Percentiles rank a stretch among this genome's conserved stretches.
Conservation (phyloP, 306 rosid genomes). For the Oxytropis ochrocephala region DNA sequence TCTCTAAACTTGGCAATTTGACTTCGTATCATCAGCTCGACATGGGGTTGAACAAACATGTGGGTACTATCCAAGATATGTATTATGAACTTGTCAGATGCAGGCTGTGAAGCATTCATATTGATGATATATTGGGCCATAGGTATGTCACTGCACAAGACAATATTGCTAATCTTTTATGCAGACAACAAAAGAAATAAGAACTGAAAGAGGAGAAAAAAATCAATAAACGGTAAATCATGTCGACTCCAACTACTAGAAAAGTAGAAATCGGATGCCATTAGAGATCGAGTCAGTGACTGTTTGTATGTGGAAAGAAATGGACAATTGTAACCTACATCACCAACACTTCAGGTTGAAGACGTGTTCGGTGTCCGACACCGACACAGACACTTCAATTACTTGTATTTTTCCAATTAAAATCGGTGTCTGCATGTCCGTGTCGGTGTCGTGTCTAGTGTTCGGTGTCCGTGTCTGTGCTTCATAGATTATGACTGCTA, state of each 20-base stretch:
- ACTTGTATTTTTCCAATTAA: too few relatives aligned
- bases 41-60: slow-evolving; percentile 82
- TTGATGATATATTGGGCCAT: slow-evolving; percentile 93
- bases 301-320: background rate
- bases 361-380: too few relatives aligned
- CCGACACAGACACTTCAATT: too few relatives aligned
- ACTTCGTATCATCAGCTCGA: slow-evolving; percentile 61
- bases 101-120: slow-evolving; percentile 60
- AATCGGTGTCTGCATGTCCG: too few relatives aligned
- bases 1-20: slow-evolving; percentile 84
- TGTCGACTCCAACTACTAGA: background rate
- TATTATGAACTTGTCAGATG: slow-evolving; percentile 68
- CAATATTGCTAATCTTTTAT: background rate
- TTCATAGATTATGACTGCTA: too few relatives aligned
- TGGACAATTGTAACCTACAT: background rate
- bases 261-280: background rate
- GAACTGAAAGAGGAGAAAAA: background rate
- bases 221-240: background rate
- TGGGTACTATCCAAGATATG: slow-evolving; percentile 74
- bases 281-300: background rate
- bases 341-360: too few relatives aligned
- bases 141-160: slow-evolving; percentile 73
- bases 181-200: background rate
- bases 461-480: too few relatives aligned
- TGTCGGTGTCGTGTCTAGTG: too few relatives aligned